A percentile compares a stretch with the other conserved stretches of the same genome.
Conservation (phyloP, 352 stramenopile species). For the Aphanomyces cochlioides region DNA sequence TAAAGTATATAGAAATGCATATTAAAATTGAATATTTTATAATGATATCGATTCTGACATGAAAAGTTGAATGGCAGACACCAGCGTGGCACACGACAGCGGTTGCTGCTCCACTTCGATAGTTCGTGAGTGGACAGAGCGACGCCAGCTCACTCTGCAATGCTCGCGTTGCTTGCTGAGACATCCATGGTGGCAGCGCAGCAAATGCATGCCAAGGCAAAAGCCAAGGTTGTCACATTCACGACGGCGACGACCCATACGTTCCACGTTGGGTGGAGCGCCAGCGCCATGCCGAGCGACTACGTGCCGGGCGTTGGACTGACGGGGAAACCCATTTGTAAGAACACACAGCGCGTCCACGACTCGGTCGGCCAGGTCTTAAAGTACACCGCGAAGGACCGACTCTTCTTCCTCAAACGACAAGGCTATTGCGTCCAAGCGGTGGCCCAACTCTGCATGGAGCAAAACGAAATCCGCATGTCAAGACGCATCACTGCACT, state of each 20-base stretch:
- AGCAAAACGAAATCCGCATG: constrained; percentile 22
- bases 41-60: too few species aligned
- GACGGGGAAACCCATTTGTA: background rate
- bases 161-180: too few species aligned
- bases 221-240: constrained; percentile 14
- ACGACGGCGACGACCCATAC: background rate
- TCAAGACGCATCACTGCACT: constrained; percentile 4
- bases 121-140: too few species aligned
- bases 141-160: too few species aligned
- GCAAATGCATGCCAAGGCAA: too few species aligned
- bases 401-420: constrained; percentile 27
- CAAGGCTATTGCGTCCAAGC: constrained; percentile 3
- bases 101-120: too few species aligned
- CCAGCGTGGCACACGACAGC: too few species aligned
- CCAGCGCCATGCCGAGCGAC: constrained; percentile 21
- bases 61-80: too few species aligned
- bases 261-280: constrained; percentile 23
- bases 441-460: constrained; percentile 19
- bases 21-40: too few species aligned
- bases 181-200: too few species aligned
- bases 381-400: constrained; percentile 17
- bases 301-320: constrained; percentile 23
- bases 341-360: background rate
- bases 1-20: too few species aligned
- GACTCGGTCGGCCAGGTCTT: background rate